Evolutionary conservation across 768 basidiomycete species (phyloP), one percentile per base, ranked within the genome.

Genomic region (Strobilomyces dryophilus): DNA sequence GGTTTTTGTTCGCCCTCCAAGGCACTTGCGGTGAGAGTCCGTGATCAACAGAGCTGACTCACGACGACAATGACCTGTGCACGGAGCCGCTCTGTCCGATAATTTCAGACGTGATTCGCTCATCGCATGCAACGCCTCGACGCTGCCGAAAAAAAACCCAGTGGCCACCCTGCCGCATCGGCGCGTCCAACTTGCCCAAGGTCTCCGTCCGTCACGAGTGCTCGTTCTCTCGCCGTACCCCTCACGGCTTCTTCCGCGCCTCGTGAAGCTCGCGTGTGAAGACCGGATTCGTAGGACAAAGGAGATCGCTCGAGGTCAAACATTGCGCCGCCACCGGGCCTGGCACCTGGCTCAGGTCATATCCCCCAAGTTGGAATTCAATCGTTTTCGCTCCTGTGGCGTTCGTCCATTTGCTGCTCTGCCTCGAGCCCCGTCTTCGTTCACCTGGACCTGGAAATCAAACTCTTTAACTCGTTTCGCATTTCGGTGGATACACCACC

Each of bases 371-470:
- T n/a, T n/a, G n/a, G n/a, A n/a, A n/a, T n/a, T n/a, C n/a, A n/a
- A n/a, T n/a, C n/a, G n/a, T n/a, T n/a, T n/a, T n/a, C n/a, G n/a
- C n/a, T n/a, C n/a, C n/a, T n/a, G n/a, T n/a, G n/a, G n/a, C 55
- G 73, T 70, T 24, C 75, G 72, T 61, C 81, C 79, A 14, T 81
- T 75, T 59, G 76, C 70, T 42, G 71, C 57, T 44, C 55, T 68
- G 4, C 72, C 71, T 37, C 69, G 70, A 29, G 60, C 58, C 14
- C 80, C 29, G 60, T 78, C 20, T 92, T 92, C 62, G 76, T 90
- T 8, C 90, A 92, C n/a, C n/a, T 68, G 91, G 92, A 10, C 92
- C 92, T 10, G 92, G 92, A 4, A 92, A 94, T 66, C 91, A 92
- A 67, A 89, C n/a, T n/a, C n/a, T 93, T 32, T 89, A 94, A 67